Base-by-base conservation (phyloP, 306 rosid genomes). In the Trifolium fragiferum region DNA sequence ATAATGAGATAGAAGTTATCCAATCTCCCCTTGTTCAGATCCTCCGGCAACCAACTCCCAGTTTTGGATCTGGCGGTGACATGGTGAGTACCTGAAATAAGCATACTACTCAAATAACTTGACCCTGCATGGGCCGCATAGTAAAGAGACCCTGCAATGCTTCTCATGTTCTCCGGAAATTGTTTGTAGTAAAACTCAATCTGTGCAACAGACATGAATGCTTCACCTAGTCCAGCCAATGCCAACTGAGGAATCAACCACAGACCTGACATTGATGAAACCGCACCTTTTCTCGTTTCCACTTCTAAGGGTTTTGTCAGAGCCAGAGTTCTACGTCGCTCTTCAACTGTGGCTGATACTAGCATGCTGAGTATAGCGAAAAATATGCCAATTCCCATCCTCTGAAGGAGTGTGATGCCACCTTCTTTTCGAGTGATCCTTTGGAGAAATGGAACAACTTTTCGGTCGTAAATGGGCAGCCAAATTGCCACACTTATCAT, bases 111-210 rank as follows among this genome's bases (percentile, higher is more conserved):
- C 75, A 89, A 85, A 70, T 92, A 92, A 73, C 87, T 92, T 12
- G 90, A 80, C 53, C 82, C 87, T 8, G 96, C 97, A 49, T 74
- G 44, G 60, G 78, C 88, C 54, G 91, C 90, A 14, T 47, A 89
- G 81, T 19, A 88, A 15, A 92, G 74, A 65, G 96, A 82, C 53
- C 96, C 96, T 33, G 82, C 97, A 53, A 92, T 82, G 86, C 96
- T 92, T 82, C 96, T 87, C 97, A 92, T 92, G 72, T 92, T 89
- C 84, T 92, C 91, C n/a, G 97, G 97, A 73, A 92, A 86, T 10
- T 93, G 98, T 84, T 91, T 93, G 92, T 91, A 89, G 86, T 89
- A 91, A 74, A 93, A 87, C 37, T 93, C 98, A 20, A 87, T 72
- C 73, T 88, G 92, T 38, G 90, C 97, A n/a, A 93, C 78, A 4